Evolutionary conservation across 139 green algal species (phyloP), one percentile per base, ranked within the genome.

Genomic region (Edaphochlamys debaryana): DNA sequence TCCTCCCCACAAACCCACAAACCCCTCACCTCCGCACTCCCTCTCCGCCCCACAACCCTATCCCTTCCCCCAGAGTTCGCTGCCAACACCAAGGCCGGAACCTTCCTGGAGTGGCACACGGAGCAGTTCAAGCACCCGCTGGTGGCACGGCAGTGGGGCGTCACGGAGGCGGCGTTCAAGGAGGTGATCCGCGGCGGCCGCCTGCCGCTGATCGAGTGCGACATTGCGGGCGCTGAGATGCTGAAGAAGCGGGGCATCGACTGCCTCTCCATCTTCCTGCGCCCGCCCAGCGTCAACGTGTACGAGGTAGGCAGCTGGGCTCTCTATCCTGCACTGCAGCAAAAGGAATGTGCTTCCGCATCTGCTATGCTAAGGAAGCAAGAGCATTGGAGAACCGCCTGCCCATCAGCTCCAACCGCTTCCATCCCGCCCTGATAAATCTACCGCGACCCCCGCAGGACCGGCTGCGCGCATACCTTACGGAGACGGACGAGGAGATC

Each of bases 181-280:
- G 79, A 89, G 79, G 87, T 91, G 1, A 88, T 91, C 52, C 81
- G 70, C 52, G 37, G 42, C n/a, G 90, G 90, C 72, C 88, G 87
- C 62, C 88, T 95, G 50, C 91, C 92, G 50, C 66, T 95, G 79
- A 50, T 95, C 30, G 89, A 93, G 62, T 68, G 89, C 45, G 90
- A 95, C 79, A 85, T 77, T n/a, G 90, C 93, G 34, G 85, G 87
- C 0, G 85, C 85, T 0, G 82, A 87, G 69, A 67, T 79, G 37
- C 63, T 92, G 27, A 92, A 88, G 74, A 62, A 54, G 37, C 88
- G 85, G n/a, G 84, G 82, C 32, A 60, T 90, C 19, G 92, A 96
- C 78, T 94, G 86, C 82, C 90, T 95, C 19, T 80, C 82, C 50
- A 89, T 95, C 22, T 96, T 95, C 85, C 80, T 96, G 3, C 79